Conservation (phyloP, 2,329 filamentous ascomycete species). For the Fusarium irregulare region DNA sequence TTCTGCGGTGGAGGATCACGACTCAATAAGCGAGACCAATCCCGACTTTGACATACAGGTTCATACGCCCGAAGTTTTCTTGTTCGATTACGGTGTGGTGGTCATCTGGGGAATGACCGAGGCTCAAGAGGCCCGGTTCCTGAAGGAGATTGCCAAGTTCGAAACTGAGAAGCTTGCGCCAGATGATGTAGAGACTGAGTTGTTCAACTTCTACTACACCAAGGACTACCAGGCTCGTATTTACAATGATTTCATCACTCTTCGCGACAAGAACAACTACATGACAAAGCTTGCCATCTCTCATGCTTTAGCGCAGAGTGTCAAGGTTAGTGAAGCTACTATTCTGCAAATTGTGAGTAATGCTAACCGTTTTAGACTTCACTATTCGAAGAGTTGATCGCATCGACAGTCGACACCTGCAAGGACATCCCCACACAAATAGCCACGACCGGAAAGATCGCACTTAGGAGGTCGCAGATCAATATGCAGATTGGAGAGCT, state of each 20-base stretch:
- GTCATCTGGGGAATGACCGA: slow-evolving; percentile 98
- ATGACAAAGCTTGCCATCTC: slow-evolving; percentile 98
- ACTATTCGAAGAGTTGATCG: slow-evolving; percentile 94
- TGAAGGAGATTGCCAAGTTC: slow-evolving; percentile 95
- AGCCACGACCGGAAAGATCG: slow-evolving; percentile 90
- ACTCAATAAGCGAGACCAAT: slow-evolving; percentile 58
- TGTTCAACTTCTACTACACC: slow-evolving; percentile 99
- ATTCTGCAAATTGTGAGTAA: not conserved
- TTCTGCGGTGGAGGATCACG: slow-evolving; percentile 51
- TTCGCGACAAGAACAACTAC: slow-evolving; percentile 94
- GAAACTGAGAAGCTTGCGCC: slow-evolving; percentile 88
- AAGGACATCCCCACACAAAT: slow-evolving; percentile 95
- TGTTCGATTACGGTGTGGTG: slow-evolving; percentile 97
- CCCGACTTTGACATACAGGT: slow-evolving; percentile 87
- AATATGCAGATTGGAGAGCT: slow-evolving; percentile 99
- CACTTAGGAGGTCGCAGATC: slow-evolving; percentile 87
- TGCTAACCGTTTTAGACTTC: slow-evolving; percentile 72
- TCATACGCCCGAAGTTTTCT: slow-evolving; percentile 92
- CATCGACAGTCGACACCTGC: slow-evolving; percentile 91
- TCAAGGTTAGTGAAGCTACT: slow-evolving; percentile 71
- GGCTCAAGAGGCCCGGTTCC: slow-evolving; percentile 87
- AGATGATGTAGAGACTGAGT: slow-evolving; percentile 93
- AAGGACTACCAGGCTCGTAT: slow-evolving; percentile 97
- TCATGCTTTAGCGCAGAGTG: slow-evolving; percentile 93
- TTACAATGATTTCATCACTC: slow-evolving; percentile 98